A percentile compares a stretch with the other conserved stretches of the same genome.
phyloP scores from a whole-genome alignment of 2,329 filamentous ascomycete species.

The Fusarium coffeatum region DNA sequence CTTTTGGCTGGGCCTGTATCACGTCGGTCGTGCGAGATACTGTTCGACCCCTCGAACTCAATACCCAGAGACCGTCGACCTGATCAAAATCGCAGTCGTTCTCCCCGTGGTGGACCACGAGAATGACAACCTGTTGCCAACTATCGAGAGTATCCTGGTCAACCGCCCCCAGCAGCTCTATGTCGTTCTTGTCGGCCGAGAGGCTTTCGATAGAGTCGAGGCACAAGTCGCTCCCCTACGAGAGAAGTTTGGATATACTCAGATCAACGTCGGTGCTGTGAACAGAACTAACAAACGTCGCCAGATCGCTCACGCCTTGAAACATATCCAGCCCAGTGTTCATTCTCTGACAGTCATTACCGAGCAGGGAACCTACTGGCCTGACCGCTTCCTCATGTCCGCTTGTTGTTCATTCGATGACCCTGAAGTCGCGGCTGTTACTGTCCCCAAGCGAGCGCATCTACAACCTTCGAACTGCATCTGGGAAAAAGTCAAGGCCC shows the following conservation, averaged over 20 bases:
- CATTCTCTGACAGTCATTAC: conserved; percentile 16
- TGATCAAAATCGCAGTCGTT: conserved; percentile 3
- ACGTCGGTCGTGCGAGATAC: neutral
- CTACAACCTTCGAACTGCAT: neutral
- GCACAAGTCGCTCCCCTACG: neutral
- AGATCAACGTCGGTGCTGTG: conserved; percentile 35
- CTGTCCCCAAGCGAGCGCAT: conserved; percentile 15
- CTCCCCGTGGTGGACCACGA: conserved; percentile 11
- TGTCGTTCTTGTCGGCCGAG: neutral
- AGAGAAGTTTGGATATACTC: neutral
- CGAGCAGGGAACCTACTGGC: conserved; percentile 35
- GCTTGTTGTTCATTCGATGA: conserved; percentile 24
- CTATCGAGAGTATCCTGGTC: conserved; percentile 14
- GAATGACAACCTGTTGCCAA: neutral
- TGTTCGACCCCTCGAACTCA: neutral
- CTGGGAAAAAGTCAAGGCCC: conserved; percentile 3
- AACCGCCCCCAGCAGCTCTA: conserved; percentile 15
- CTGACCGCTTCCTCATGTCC: conserved; percentile 8
- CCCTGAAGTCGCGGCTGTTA: conserved; percentile 12
- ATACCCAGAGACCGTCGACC: neutral
- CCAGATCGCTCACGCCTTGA: conserved; percentile 31
- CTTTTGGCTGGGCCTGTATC: neutral
- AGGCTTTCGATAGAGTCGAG: conserved; percentile 1
- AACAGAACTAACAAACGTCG: conserved; percentile 27
- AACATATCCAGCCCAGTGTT: neutral